Evolutionary conservation across 2,329 filamentous ascomycete species (phyloP), one percentile per base, ranked within the genome.

Genomic region (Lasiodiplodia theobromae): DNA sequence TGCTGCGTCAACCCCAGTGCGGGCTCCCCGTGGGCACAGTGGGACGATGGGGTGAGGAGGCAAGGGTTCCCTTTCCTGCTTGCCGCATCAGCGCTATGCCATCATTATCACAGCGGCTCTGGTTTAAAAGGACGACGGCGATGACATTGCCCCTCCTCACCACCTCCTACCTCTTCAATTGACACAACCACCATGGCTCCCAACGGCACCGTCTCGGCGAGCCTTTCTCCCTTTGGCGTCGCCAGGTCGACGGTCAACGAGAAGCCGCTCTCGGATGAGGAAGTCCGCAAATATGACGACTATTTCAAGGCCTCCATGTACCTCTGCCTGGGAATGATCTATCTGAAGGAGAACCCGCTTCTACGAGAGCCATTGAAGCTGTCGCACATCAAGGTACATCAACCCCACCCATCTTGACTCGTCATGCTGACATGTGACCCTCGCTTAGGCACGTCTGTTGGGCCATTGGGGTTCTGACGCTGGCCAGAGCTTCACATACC

Each of bases 401-500:
- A 63, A 18, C 38, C 37, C 6, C 2, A 12, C 25, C 12, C 44
- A 18, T 52, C 14, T 64, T 2, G 21, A 12, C n/a, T 25, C n/a
- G 8, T n/a, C 14, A 31, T 28, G 7, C 58, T 63, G 25, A 63
- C 58, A 63, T 63, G 40, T 63, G 58, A 63, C 21, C 34, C 25
- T 44, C 18, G n/a, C 23, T 34, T 25, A 64, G 81, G 84, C 86
- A 69, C 88, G 92, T 71, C 83, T 94, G 10, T 83, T 94, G 2
- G 92, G 92, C 49, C 92, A 94, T 77, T 94, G 92, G 85, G 92
- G 92, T 66, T 92, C 90, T 2, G 91, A 92, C 62, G 89, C 92
- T n/a, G 92, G 91, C 16, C 92, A 94, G 79, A 89, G 91, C 69
- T 94, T 94, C 80, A 92, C 91, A 40, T 94, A 89, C 78, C 92